Conservation (phyloP, 768 basidiomycete species). For the Candolleomyces aberdarensis region DNA sequence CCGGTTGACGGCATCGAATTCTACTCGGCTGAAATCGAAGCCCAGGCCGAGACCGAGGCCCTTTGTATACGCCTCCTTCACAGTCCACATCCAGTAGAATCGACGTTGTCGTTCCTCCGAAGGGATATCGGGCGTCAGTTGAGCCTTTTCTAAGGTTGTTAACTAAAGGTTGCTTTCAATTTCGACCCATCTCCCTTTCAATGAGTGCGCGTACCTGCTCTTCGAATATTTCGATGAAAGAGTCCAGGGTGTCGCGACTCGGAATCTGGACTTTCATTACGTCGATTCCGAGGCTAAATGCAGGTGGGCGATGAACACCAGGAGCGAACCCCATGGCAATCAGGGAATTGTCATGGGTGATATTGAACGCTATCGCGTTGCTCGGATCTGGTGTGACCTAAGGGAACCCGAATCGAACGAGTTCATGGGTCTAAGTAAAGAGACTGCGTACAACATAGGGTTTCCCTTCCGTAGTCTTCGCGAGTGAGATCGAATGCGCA, state of each 20-base stretch:
- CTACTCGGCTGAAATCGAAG: conserved; percentile 76
- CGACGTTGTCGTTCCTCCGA: conserved; percentile 50
- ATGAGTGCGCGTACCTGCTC: conserved; percentile 50
- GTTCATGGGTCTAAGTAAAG: background rate
- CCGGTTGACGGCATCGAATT: conserved; percentile 57
- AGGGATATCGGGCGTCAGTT: conserved; percentile 38
- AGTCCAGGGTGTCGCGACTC: conserved; percentile 47
- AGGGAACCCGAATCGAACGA: background rate
- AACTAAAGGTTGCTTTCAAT: conserved; percentile 28
- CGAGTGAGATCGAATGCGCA: conserved; percentile 46
- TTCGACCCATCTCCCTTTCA: background rate
- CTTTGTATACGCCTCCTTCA: conserved; percentile 92
- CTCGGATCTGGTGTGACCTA: background rate
- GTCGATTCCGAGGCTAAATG: conserved; percentile 71
- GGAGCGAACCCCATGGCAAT: conserved; percentile 65
- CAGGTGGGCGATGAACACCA: conserved; percentile 40
- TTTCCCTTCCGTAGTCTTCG: conserved; percentile 61
- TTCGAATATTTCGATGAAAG: conserved; percentile 61
- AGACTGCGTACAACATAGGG: conserved; percentile 63
- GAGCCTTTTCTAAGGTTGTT: conserved; percentile 38
- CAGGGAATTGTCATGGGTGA: conserved; percentile 76
- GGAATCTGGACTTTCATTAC: conserved; percentile 77
- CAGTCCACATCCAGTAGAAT: conserved; percentile 85
- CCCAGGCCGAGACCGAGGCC: conserved; percentile 80
- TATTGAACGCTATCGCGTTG: conserved; percentile 65